phyloP scores from a whole-genome alignment of 306 rosid genomes.

The Carpinus viminea region DNA sequence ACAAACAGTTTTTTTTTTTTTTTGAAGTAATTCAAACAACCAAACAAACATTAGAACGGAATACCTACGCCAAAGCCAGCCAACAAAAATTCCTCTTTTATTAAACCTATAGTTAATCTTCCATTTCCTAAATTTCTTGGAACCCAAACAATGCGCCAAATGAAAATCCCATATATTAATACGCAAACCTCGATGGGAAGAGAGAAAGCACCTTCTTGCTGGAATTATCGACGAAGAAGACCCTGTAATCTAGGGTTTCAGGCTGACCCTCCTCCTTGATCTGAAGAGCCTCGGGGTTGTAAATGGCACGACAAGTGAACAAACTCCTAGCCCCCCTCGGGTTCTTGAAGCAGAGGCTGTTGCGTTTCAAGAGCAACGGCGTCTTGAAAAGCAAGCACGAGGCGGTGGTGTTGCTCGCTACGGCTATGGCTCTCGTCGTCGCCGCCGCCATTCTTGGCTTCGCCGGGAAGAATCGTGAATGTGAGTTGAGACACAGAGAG shows the following conservation, averaged over 20 bases:
- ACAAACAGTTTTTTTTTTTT: too few species aligned
- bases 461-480: not conserved
- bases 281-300: slow-evolving; percentile 63
- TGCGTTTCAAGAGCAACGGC: slow-evolving; percentile 32
- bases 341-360: slow-evolving; percentile 28
- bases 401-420: slow-evolving; percentile 47
- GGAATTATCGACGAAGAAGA: slow-evolving; percentile 65
- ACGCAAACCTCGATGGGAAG: not conserved
- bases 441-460: slow-evolving; percentile 69
- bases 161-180: not conserved
- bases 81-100: too few species aligned
- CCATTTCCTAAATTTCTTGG: too few species aligned
- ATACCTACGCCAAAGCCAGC: too few species aligned
- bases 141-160: not conserved
- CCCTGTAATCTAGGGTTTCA: slow-evolving; percentile 77
- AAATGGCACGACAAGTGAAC: slow-evolving; percentile 68
- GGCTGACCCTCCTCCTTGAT: slow-evolving; percentile 78
- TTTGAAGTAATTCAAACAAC: too few species aligned
- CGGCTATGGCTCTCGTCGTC: slow-evolving; percentile 68
- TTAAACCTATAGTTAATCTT: too few species aligned
- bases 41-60: too few species aligned
- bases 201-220: slow-evolving; percentile 63
- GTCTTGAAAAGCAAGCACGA: slow-evolving; percentile 45
- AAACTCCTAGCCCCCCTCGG: slow-evolving; percentile 36
- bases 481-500: slow-evolving; percentile 13